Evolutionary conservation across 352 stramenopile species (phyloP), one percentile per base, ranked within the genome.

Genomic region (Phytophthora constricta): DNA sequence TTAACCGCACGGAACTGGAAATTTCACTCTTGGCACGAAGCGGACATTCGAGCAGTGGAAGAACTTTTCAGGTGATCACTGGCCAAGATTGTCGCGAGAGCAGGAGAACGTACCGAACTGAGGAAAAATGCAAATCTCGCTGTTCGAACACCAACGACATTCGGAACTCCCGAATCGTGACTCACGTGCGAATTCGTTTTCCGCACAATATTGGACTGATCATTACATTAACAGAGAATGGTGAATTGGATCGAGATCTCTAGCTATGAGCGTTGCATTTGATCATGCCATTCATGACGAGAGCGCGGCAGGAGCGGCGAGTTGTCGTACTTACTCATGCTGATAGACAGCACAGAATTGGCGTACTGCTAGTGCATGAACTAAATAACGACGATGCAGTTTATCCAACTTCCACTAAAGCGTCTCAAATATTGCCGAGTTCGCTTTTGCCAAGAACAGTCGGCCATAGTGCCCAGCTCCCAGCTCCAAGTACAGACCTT

Each of bases 31-130:
- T 5, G 86, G 86, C 53, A 92, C 57, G 16, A 93, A 91, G 77
- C 78, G 86, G 19, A 91, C 84, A 23, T 86, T 92, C 22, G 74
- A 81, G 65, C 84, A 93, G 71, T 95, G 84, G 84, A 82, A 81
- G 23, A 75, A 90, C 47, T 95, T 95, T n/a, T 90, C 83, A 2
- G 74, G 82, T 11, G 92, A 93, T 43, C 85, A 16, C 58, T 82
- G 43, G 86, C 84, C n/a, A 76, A 81, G 68, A 92, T 83, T 48
- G 37, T 86, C 8, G 59, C 73, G 5, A 76, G 59, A 88, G 63
- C 72, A 93, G 42, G 62, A 91, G 62, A 89, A 89, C 46, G 82
- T 95, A 31, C 74, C 83, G 37, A 62, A 74, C 8, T 20, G n/a
- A 23, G 7, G 31, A 13, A 37, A n/a, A 13, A 37, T 37, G 37